Conservation (phyloP, 177 flowering plant genomes). For the Vitis hybrid region DNA sequence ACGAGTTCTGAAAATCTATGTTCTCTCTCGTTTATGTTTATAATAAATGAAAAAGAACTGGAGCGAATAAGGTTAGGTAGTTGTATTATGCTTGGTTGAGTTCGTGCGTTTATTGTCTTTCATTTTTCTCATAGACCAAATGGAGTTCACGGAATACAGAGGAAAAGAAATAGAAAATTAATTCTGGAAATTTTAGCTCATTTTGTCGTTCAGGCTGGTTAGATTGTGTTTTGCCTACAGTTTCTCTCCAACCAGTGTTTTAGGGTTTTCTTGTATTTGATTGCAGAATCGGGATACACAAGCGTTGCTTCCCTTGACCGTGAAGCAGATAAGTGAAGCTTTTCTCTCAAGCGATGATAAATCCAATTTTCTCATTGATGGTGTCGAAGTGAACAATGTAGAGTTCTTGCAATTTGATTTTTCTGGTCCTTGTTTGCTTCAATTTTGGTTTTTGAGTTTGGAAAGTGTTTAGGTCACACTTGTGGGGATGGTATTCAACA, state of each 20-base stretch:
- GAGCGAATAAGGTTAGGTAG: too few species aligned
- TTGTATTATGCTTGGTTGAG: too few species aligned
- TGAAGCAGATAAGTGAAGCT: constrained; percentile 77
- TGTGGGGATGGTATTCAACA: constrained; percentile 65
- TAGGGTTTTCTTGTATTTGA: not conserved
- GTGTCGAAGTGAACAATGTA: constrained; percentile 77
- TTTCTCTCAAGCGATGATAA: constrained; percentile 51
- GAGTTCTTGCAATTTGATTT: constrained; percentile 5
- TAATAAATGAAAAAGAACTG: too few species aligned
- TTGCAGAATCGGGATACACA: constrained; percentile 72
- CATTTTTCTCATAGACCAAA: too few species aligned
- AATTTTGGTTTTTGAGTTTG: constrained; percentile 1
- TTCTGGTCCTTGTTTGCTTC: not conserved
- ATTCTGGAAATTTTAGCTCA: not conserved
- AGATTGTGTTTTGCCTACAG: too few species aligned
- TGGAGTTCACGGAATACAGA: not conserved
- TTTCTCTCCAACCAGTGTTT: not conserved
- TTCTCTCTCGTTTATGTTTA: too few species aligned
- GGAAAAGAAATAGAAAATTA: not conserved
- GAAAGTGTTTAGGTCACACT: constrained; percentile 54
- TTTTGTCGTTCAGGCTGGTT: too few species aligned
- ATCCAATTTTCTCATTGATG: constrained; percentile 63
- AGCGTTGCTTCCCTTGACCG: constrained; percentile 73
- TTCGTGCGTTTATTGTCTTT: too few species aligned
- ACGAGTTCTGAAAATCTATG: too few species aligned